Conservation (phyloP, 768 basidiomycete species). For the Galerina marginata region DNA sequence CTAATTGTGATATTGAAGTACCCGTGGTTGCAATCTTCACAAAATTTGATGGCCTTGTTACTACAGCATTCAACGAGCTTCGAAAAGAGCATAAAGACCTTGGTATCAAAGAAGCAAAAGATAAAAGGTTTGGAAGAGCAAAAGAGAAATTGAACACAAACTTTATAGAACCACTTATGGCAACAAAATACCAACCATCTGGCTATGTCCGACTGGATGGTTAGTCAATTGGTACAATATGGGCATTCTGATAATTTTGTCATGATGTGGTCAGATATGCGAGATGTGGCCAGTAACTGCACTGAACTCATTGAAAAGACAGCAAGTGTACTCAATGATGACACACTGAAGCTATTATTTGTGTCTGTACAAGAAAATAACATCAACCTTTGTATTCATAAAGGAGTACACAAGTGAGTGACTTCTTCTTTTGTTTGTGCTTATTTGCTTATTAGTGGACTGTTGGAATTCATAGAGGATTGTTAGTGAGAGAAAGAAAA, state of each 20-base stretch:
- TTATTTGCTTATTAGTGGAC: too few relatives aligned
- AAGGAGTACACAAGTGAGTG: too few relatives aligned
- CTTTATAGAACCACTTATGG: not conserved
- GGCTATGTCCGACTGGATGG: not conserved
- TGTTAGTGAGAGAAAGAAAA: too few relatives aligned
- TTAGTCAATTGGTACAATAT: not conserved
- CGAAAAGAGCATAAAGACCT: too few relatives aligned
- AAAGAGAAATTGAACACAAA: not conserved
- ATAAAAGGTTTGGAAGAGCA: not conserved
- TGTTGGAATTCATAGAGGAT: too few relatives aligned
- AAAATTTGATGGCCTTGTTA: constrained; percentile 38
- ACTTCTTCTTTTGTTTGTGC: too few relatives aligned
- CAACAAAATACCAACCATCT: not conserved
- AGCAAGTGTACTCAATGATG: not conserved
- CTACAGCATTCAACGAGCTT: too few relatives aligned
- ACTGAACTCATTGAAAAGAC: not conserved
- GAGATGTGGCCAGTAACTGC: not conserved
- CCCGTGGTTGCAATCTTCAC: constrained; percentile 45
- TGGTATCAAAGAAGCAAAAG: not conserved
- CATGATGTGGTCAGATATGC: not conserved
- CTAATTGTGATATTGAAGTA: constrained; percentile 27
- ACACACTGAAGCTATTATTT: not conserved
- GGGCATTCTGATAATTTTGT: not conserved
- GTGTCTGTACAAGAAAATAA: not conserved
- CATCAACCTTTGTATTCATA: not conserved